Percentiles rank a stretch among this genome's conserved stretches.
Conservation (phyloP, 805 yeast species). For the Sugiyamaella smithiae region DNA sequence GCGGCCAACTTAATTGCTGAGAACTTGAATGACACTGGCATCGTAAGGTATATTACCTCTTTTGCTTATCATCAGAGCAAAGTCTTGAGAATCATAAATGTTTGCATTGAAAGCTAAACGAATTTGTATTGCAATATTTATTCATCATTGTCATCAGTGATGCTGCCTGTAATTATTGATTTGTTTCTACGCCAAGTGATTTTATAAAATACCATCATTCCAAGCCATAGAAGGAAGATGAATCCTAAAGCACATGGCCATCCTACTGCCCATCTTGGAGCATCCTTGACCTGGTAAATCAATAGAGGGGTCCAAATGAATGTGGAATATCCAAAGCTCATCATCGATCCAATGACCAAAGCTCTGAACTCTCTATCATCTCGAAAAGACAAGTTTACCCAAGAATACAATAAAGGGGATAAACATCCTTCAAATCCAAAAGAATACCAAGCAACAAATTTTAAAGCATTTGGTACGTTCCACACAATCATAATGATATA, state of each 20-base stretch:
- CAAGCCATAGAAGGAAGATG: conserved; percentile 5
- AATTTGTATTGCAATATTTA: too few relatives aligned
- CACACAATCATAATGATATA: conserved; percentile 45
- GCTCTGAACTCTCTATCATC: conserved; percentile 12
- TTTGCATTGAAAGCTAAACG: too few relatives aligned
- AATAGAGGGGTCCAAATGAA: conserved; percentile 14
- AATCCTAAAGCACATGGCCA: conserved; percentile 11
- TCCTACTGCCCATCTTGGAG: conserved; percentile 10
- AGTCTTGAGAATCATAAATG: too few relatives aligned
- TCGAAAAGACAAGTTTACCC: conserved; percentile 43
- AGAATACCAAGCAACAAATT: conserved; percentile 24
- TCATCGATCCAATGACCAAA: conserved; percentile 13
- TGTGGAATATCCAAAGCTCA: conserved; percentile 14
- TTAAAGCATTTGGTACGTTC: conserved; percentile 48
- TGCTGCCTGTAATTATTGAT: neutral
- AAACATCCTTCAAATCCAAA: conserved; percentile 12
- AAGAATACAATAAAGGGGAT: conserved; percentile 49
- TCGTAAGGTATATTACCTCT: too few relatives aligned
- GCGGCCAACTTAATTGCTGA: neutral
- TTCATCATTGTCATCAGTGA: too few relatives aligned
- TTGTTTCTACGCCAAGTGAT: neutral
- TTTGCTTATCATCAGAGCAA: too few relatives aligned
- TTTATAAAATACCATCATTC: conserved; percentile 11
- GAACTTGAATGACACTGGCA: too few relatives aligned
- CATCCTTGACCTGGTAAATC: conserved; percentile 12